These are phyloP conservation scores for Acrodontium crateriforme DNA, from an alignment of 2,329 filamentous ascomycete genomes.

Conservation along the genomic window DNA sequence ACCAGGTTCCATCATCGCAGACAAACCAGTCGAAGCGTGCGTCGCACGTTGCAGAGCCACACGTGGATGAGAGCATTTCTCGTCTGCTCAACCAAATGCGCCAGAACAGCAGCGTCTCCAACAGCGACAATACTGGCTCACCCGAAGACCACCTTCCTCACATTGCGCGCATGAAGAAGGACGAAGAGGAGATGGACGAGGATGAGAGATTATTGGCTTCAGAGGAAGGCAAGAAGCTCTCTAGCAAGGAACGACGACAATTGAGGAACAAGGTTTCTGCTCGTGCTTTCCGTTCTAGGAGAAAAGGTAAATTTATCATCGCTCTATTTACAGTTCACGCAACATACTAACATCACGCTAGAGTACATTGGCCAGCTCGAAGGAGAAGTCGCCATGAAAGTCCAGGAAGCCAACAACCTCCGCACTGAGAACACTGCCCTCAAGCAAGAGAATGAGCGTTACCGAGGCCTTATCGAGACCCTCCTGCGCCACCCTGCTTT, in stretches of 20 bases:
- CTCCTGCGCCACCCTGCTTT: slow-evolving; percentile 42
- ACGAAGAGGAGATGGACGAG: slow-evolving; percentile 97
- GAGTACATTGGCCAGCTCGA: slow-evolving; percentile 97
- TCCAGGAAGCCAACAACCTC: slow-evolving; percentile 69
- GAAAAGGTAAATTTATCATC: slow-evolving; percentile 64
- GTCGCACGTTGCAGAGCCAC: slow-evolving; percentile 31
- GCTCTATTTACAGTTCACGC: neutral
- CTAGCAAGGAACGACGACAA: slow-evolving; percentile 90
- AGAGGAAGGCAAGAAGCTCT: slow-evolving; percentile 98
- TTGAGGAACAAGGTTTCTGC: slow-evolving; percentile 98
- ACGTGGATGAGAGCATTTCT: slow-evolving; percentile 76
- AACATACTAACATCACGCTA: slow-evolving; percentile 42
- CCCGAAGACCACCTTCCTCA: slow-evolving; percentile 42
- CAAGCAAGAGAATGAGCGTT: slow-evolving; percentile 43
- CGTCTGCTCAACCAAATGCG: slow-evolving; percentile 88
- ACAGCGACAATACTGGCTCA: slow-evolving; percentile 32
- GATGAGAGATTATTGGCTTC: slow-evolving; percentile 89
- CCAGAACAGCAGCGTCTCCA: slow-evolving; percentile 46
- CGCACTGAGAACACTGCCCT: slow-evolving; percentile 70
- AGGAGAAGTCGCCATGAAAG: slow-evolving; percentile 70
- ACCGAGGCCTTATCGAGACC: slow-evolving; percentile 59
- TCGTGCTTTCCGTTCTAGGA: slow-evolving; percentile 89
- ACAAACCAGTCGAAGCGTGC: slow-evolving; percentile 30
- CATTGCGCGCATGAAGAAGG: slow-evolving; percentile 67
- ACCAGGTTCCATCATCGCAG: slow-evolving; percentile 16